Base-by-base conservation (phyloP, 2,329 filamentous ascomycete genomes). In the Blastomyces emzantsi region DNA sequence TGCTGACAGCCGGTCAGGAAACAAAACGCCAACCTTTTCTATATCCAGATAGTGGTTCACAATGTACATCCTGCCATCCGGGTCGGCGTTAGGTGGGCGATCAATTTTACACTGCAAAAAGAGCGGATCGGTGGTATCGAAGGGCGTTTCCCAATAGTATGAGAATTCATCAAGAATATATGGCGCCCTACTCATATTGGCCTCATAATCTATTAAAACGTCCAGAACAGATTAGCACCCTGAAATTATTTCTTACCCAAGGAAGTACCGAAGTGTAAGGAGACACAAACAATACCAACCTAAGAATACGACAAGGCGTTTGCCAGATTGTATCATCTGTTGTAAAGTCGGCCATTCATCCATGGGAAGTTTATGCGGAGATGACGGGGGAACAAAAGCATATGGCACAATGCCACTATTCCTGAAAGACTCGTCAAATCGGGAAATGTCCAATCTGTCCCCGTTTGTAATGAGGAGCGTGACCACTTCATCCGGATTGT, bases 401-500 rank as follows among this genome's bases (percentile, higher is more conserved):
- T 77, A 75, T 17, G 67, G 59, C 28, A 67, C 65, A n/a, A 77
- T 69, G 6, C 73, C 75, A 36, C 69, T 72, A 30, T 65, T 66
- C 3, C 65, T 61, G 63, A 78, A 77, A 1, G 70, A 71, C 54
- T 73, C 67, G 5, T 70, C 73, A 49, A 77, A 78, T 19, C 70
- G 64, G 36, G 65, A 66, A 9, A 76, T 69, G 25, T 69, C 66
- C 15, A 76, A 62, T 11, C 66, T 69, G 59, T 89, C 86, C 4
- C 77, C 78, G 69, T 89, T 88, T 4, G 85, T 87, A 57, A 89
- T 74, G 13, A 89, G 79, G 60, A 89, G 70, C 0, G 84, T 86
- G 15, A 88, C 79, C 7, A 88, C 84, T 64, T 89, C 86, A 63
- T 85, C 74, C 5, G 81, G 75, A 66, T 89, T 80, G 22, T 63